Conservation (phyloP, 1,284 basidiomycete genomes). For the Phenoliferia sp. region DNA sequence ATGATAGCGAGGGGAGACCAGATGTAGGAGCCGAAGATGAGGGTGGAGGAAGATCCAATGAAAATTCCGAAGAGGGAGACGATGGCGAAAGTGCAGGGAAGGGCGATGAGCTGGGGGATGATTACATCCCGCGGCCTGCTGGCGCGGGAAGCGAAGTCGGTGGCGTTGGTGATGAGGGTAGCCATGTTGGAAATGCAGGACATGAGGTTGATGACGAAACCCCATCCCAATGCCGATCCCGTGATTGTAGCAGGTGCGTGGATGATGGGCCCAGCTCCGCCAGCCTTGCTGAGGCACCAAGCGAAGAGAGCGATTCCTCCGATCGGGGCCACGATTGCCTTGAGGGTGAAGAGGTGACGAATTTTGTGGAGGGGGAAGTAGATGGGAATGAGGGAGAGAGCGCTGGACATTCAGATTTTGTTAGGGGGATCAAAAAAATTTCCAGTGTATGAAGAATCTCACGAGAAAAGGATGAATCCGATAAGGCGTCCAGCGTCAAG, state of each 20-base stretch:
- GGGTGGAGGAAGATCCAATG: conserved; percentile 69
- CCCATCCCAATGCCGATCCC: conserved; percentile 69
- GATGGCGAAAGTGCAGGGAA: conserved; percentile 65
- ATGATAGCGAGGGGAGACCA: conserved; percentile 77
- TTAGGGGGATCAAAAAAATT: not conserved
- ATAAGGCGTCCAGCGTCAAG: conserved; percentile 66
- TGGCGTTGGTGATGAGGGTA: conserved; percentile 52
- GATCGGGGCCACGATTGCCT: conserved; percentile 57
- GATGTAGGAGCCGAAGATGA: conserved; percentile 69
- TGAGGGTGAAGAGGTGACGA: conserved; percentile 73
- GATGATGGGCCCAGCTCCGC: conserved; percentile 74
- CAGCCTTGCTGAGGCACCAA: conserved; percentile 73
- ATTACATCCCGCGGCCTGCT: conserved; percentile 61
- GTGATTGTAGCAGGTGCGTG: conserved; percentile 60
- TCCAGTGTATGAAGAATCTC: not conserved
- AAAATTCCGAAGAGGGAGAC: conserved; percentile 50
- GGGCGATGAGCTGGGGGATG: conserved; percentile 64
- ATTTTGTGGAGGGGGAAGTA: conserved; percentile 78
- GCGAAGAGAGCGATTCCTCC: conserved; percentile 67
- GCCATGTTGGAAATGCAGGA: conserved; percentile 75
- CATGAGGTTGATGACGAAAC: conserved; percentile 71
- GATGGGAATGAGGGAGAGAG: conserved; percentile 70
- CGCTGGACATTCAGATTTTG: conserved; percentile 48
- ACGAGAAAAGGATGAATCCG: conserved; percentile 72
- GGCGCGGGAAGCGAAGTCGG: conserved; percentile 56